Evolutionary conservation across 169 alveolate species (phyloP).

Genomic region (Plasmodium billcollinsi): DNA sequence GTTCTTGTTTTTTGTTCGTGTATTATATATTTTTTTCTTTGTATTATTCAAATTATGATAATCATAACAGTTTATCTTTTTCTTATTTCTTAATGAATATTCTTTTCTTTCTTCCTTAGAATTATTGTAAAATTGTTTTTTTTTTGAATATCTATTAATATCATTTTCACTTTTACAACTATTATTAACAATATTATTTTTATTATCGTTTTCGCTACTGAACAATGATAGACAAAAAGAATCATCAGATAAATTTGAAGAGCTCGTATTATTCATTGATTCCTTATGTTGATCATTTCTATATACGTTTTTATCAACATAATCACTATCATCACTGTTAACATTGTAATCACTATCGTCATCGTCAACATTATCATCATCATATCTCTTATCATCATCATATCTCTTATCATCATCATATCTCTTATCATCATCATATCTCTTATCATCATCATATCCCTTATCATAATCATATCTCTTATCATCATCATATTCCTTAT

Average conservation of each 20-base stretch:
- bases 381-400: background rate
- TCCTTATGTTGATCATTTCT: background rate
- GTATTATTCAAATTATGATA: background rate
- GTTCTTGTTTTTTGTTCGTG: background rate
- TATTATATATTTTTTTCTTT: background rate
- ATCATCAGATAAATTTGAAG: slow-evolving; percentile 4
- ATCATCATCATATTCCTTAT: background rate
- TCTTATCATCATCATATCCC: too few species aligned
- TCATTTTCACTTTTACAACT: background rate
- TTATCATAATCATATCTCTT: background rate
- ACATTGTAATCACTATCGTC: background rate
- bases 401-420: too few species aligned
- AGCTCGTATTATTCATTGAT: background rate
- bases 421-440: too few species aligned
- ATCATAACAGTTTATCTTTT: slow-evolving; percentile 7
- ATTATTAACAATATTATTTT: background rate
- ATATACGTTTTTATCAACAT: background rate
- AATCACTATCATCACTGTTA: background rate
- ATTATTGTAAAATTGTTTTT: background rate
- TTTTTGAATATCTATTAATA: background rate
- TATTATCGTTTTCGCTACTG: slow-evolving; percentile 31
- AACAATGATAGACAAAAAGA: slow-evolving; percentile 27
- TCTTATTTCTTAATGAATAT: slow-evolving; percentile 41
- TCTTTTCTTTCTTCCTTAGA: background rate
- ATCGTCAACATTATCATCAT: slow-evolving; percentile 16